These are phyloP conservation scores for Plasmodium blacklocki DNA, from an alignment of 169 alveolate species.

Conservation along the genomic window DNA sequence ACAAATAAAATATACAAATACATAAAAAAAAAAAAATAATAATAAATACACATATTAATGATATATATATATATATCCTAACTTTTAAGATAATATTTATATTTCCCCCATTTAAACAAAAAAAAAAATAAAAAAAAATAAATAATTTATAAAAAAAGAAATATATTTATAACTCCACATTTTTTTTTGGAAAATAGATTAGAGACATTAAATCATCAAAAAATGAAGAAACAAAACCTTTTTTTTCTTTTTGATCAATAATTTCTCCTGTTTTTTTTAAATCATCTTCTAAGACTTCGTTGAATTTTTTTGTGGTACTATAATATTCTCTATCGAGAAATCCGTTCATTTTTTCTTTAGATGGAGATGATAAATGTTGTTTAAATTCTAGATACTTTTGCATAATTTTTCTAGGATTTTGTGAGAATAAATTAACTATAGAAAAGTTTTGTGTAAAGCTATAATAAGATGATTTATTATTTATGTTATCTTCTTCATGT, in stretches of 20 bases:
- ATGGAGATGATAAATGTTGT: slow-evolving; percentile 12
- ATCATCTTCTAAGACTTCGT: slow-evolving; percentile 14
- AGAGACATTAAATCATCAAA: slow-evolving; percentile 24
- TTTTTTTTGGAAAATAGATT: slow-evolving; percentile 34
- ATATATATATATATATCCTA: too few relatives aligned
- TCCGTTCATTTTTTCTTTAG: slow-evolving; percentile 11
- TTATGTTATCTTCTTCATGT: not conserved
- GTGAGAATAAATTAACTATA: slow-evolving; percentile 28
- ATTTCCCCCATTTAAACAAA: not conserved
- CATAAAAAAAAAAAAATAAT: not conserved
- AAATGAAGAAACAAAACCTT: slow-evolving; percentile 38
- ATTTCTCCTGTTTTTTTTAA: slow-evolving; percentile 19
- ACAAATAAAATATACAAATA: not conserved
- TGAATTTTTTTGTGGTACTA: slow-evolving; percentile 21
- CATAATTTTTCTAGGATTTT: slow-evolving; percentile 33
- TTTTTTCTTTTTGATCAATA: slow-evolving; percentile 13
- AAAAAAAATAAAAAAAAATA: not conserved
- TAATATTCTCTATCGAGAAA: slow-evolving; percentile 48
- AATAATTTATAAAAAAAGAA: not conserved
- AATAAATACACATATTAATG: not conserved
- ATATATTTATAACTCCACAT: slow-evolving; percentile 29
- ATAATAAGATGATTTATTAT: slow-evolving; percentile 9
- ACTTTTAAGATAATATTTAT: not conserved
- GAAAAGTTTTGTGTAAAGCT: slow-evolving; percentile 16
- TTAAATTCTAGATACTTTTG: slow-evolving; percentile 58